Base-by-base conservation (phyloP, 2,329 filamentous ascomycete species). In the Pseudogymnoascus verrucosus region DNA sequence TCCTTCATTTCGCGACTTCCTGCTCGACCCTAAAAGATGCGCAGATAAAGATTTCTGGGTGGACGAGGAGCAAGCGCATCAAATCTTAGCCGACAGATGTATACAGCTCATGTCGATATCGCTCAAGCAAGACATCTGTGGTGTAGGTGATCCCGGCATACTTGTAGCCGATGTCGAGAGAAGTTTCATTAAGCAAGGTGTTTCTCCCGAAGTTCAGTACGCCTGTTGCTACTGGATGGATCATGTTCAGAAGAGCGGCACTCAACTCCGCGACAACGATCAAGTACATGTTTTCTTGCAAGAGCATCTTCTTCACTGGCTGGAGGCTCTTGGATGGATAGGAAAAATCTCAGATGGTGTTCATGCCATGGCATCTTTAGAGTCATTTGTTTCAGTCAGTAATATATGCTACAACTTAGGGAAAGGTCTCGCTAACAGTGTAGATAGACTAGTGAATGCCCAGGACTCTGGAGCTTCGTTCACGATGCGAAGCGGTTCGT, bases 51-150 rank as follows among this genome's bases (percentile, higher is more conserved):
- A 64, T 62, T 72, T 75, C 67, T 69, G 70, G 69, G 67, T 74
- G 63, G 65, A 77, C 60, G 69, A 74, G 66, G 70, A 68, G 64
- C 37, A 64, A 12, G 69, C 68, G 54, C 71, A 78, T 62, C n/a
- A 68, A 26, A 66, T 64, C 19, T 65, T 77, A 28, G 70, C 69
- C 7, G 39, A 47, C 60, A 42, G 61, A 60, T 76, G 73, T 66
- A 68, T 76, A 26, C 62, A 65, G 47, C 40, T 39, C 2, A 70
- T 74, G 69, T 72, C 69, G 40, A 19, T 10, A 10, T 64, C 67
- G 36, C 68, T 75, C 12, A 69, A 64, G 16, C 64, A 69, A 59
- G 62, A 75, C 62, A 72, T 75, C 6, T 75, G 70, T 67, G 34
- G 62, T 19, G 39, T 71, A 19, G 8, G 63, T 10, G 34, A 28